Evolutionary conservation across 164 flowering plant genomes (phyloP), one percentile per base, ranked within the genome.

Genomic region (Kalanchoe fedtschenkoi): DNA sequence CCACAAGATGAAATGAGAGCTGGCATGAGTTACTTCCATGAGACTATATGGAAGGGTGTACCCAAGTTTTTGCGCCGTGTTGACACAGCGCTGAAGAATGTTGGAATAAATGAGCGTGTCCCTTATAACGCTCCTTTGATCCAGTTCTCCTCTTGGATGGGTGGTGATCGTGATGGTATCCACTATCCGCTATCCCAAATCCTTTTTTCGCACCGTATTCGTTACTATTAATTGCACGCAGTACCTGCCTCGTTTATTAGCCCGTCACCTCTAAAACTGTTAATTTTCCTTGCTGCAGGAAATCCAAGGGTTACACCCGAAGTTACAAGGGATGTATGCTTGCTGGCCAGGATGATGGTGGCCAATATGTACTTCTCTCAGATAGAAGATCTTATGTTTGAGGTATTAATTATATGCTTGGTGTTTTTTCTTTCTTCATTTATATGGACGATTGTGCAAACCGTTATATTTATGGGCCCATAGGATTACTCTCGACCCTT

Each of bases 1-100:
- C 99, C 99, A 24, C 99, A 90, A 70, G 96, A 93, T 80, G 97
- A 93, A 74, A 93, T 90, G 99, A 84, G 99, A 58, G 96, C 88
- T 11, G 99, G 99, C 66, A 93, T 93, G 98, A 90, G 97, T 74
- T 93, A 95, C 75, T 95, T 95, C 76, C 96, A 95, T 69, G 97
- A 95, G 68, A 95, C 99, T 67, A 87, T 91, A 28, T 90, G 99
- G 96, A 93, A 93, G 73, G 99, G 97, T 68, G 97, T 91, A 6
- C 97, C 96, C 7, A 88, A 84, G 62, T 95, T 95, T 68, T 75
- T 91, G 46, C 88, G 97, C 34, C 93, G 99, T 62, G 85, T 93
- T 65, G 99, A 90, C 72, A 93, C 99, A 37, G 99, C 99, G 68
- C 76, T 95, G 77, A 86, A 88, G 76, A 95, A 91, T 72, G 77